Conservation (phyloP, 2,329 filamentous ascomycete species). For the Grosmannia penicillata region DNA sequence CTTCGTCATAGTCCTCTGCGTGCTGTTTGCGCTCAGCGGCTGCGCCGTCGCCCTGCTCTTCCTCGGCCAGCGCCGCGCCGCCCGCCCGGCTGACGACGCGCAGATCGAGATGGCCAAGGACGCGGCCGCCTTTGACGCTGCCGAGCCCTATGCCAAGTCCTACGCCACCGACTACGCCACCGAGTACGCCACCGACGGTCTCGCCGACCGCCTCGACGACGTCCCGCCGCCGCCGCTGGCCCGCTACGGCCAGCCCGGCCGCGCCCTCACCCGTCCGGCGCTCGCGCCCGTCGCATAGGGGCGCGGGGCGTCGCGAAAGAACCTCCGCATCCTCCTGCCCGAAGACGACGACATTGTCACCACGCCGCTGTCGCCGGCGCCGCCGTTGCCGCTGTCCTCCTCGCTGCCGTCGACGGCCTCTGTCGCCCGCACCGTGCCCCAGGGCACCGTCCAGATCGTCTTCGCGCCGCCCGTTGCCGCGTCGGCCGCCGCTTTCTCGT, state of each 20-base stretch:
- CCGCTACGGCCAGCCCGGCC: background rate
- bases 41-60: conserved; percentile 46
- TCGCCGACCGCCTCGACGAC: background rate
- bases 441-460: background rate
- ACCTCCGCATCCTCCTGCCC: background rate
- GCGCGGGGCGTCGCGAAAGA: conserved; percentile 10
- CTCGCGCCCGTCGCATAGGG: conserved; percentile 8
- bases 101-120: conserved; percentile 7
- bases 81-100: conserved; percentile 16
- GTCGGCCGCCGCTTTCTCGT: background rate
- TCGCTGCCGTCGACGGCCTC: too few species aligned
- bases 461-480: background rate
- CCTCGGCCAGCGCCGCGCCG: conserved; percentile 33
- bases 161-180: background rate
- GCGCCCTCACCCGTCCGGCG: background rate
- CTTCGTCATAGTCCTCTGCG: conserved; percentile 62
- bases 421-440: background rate
- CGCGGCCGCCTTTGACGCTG: background rate
- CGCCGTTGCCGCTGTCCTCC: conserved; percentile 1
- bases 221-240: background rate
- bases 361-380: conserved; percentile 9
- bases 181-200: background rate
- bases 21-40: conserved; percentile 51
- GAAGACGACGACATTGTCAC: background rate
- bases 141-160: background rate